phyloP scores from a whole-genome alignment of 495 filamentous ascomycete genomes.

The Penicillium lagena region DNA sequence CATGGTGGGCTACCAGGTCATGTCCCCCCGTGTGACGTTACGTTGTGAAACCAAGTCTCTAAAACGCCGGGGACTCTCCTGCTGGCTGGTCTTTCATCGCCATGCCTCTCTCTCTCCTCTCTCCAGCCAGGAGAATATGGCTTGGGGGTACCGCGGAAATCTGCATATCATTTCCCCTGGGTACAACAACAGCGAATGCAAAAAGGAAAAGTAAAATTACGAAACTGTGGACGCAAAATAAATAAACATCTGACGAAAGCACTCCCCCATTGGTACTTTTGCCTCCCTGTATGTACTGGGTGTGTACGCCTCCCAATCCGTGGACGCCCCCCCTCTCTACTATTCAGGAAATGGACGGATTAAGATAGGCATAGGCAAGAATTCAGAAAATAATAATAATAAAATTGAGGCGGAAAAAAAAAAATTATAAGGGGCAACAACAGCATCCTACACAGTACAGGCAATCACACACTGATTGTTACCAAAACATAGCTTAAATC shows the following conservation, averaged over 20 bases:
- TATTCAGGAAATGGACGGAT: no score
- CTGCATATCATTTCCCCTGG: slow-evolving; percentile 25
- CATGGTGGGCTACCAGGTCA: slow-evolving; percentile 20
- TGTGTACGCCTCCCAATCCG: neutral
- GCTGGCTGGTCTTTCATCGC: slow-evolving; percentile 10
- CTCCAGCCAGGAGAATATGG: slow-evolving; percentile 8
- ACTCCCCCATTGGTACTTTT: neutral
- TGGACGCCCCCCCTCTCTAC: neutral
- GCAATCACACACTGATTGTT: slow-evolving; percentile 22
- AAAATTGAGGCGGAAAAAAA: neutral
- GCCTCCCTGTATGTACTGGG: neutral
- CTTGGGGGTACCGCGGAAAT: slow-evolving; percentile 14
- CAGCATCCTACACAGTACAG: neutral
- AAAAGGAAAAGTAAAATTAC: slow-evolving; percentile 3
- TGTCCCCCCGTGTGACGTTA: slow-evolving; percentile 27
- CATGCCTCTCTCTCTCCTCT: neutral
- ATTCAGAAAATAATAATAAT: neutral
- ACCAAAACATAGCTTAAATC: slow-evolving; percentile 23
- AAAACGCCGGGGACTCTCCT: slow-evolving; percentile 18
- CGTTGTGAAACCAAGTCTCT: slow-evolving; percentile 26
- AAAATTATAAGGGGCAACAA: neutral
- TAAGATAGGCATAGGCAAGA: no score
- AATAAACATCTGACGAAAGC: neutral
- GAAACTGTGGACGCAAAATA: neutral
- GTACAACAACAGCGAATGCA: slow-evolving; percentile 5